Base-by-base conservation (phyloP, 164 flowering plant species). In the Liquidambar formosana region DNA sequence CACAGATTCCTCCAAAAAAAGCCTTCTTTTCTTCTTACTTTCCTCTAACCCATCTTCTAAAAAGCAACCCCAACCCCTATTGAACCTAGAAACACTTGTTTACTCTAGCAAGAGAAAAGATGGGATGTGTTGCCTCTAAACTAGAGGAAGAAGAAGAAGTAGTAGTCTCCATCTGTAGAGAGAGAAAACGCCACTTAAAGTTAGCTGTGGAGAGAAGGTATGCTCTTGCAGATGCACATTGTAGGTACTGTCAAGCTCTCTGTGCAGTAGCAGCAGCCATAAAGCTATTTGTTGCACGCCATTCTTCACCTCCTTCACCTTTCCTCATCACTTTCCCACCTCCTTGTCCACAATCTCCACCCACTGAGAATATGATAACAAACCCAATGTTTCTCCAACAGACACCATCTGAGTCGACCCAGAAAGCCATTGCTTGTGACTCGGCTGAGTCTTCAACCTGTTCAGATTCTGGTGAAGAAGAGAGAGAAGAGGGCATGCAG, bases 111-210 rank as follows among this genome's bases (percentile, higher is more conserved):
- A 46, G 27, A 57, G 25, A 62, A 56, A 56, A 66, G 45, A 84
- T 84, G 88, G 92, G 92, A 0, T 88, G 92, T 84, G 92, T 80
- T 27, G 87, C 88, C 3, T 84, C 92, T 15, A 88, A 74, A 72
- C 75, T 88, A 52, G 81, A 71, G 61, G 86, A 85, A 63, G 86
- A 85, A 66, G 89, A 83, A 64, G 86, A 84, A 64, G 92, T 81
- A 11, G 88, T 81, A 11, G 88, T 86, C 2, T 52, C 86, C 22
- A 84, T 88, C 26, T 86, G 89, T 33, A 84, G 82, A 67, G 88
- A 86, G 61, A 88, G 92, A 64, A 88, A 88, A 45, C 71, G 59
- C n/a, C 78, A 73, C 67, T 64, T 88, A 26, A 88, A 88, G 73
- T 64, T 81, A 57, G 92, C 88, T 21, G 89, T 88, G 10, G 90